Conservation (phyloP, 805 yeast genomes). For the Barnettozyma wickerhamii region DNA sequence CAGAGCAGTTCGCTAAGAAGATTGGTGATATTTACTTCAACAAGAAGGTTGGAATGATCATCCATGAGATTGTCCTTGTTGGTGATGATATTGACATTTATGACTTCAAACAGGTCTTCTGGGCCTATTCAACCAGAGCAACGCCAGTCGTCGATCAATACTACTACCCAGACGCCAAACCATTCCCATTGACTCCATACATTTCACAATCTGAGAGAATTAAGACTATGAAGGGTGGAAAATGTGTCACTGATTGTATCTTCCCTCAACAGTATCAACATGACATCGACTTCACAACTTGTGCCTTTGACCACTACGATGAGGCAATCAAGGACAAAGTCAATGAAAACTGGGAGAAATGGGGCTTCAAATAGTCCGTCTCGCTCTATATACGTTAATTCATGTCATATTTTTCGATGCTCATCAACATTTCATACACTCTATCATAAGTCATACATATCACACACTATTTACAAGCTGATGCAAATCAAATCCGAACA, state of each 20-base stretch:
- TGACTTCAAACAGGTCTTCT: conserved; percentile 23
- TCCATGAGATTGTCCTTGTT: conserved; percentile 25
- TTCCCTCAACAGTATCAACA: conserved; percentile 19
- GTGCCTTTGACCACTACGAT: conserved; percentile 17
- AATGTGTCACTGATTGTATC: conserved; percentile 25
- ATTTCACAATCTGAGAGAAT: conserved; percentile 11
- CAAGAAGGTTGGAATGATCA: conserved; percentile 16
- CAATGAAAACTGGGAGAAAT: conserved; percentile 8
- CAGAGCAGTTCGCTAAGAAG: conserved; percentile 17
- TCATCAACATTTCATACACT: too few relatives aligned
- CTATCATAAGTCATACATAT: too few relatives aligned
- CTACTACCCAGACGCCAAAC: conserved; percentile 15
- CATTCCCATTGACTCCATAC: conserved; percentile 27
- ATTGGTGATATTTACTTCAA: conserved; percentile 21
- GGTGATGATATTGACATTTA: conserved; percentile 28
- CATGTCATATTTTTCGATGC: too few relatives aligned
- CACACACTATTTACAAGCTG: too few relatives aligned
- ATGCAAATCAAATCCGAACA: too few relatives aligned
- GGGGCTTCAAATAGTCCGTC: conserved; percentile 9
- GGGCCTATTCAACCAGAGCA: conserved; percentile 28
- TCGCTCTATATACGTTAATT: too few relatives aligned
- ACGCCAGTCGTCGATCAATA: conserved; percentile 24
- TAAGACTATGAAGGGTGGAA: conserved; percentile 19
- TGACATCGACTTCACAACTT: conserved; percentile 19
- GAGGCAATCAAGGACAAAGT: conserved; percentile 3